phyloP scores from a whole-genome alignment of 2,329 filamentous ascomycete species.

The Ophiostoma ulmi region DNA sequence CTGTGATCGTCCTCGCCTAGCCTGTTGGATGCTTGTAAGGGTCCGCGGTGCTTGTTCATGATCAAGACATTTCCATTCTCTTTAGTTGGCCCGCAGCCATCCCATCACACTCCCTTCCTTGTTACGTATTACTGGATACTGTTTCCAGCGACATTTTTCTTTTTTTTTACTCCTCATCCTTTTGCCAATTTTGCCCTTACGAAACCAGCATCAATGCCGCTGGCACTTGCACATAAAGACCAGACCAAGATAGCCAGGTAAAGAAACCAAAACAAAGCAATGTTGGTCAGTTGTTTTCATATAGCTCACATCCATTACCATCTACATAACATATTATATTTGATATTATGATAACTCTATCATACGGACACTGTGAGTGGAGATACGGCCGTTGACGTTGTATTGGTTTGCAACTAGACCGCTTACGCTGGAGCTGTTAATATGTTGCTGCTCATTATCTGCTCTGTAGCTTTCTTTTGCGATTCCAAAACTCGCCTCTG shows the following conservation, averaged over 20 bases:
- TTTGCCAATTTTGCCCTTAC: not conserved
- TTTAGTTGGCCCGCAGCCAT: not conserved
- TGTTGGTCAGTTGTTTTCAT: not conserved
- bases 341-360: not conserved
- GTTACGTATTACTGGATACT: not conserved
- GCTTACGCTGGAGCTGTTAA: not conserved
- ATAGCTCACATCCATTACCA: not conserved
- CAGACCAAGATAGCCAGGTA: not conserved
- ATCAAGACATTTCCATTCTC: not conserved
- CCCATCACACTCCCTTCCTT: not conserved
- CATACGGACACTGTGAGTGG: not conserved
- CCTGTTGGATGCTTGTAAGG: constrained; percentile 8
- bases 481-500: not conserved
- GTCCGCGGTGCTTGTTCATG: constrained; percentile 7
- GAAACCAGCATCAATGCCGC: not conserved
- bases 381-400: not conserved
- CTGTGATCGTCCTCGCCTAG: not conserved
- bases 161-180: not conserved
- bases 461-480: not conserved
- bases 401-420: constrained; percentile 1
- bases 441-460: not conserved
- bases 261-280: not conserved
- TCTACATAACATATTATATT: no score
- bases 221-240: not conserved
- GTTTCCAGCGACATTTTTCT: not conserved